Conservation (phyloP, 1,139 yeast species). For the Saccharomyces hybrid region DNA sequence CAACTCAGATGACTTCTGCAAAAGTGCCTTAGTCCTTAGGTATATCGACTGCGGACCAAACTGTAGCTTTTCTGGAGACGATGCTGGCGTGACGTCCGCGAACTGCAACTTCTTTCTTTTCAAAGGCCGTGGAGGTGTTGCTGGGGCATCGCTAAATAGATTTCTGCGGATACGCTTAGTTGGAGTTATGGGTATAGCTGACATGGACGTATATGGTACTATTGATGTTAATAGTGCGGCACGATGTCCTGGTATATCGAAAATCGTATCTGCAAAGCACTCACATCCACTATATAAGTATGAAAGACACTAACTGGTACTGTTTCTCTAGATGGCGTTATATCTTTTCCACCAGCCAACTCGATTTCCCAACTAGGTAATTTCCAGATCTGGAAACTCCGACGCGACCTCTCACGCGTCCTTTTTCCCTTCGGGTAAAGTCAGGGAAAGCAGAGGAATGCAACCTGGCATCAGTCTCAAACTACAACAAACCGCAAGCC, state of each 20-base stretch:
- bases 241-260: not conserved
- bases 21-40: constrained; percentile 24
- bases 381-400: not conserved
- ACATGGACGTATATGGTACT: not conserved
- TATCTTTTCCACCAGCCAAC: not conserved
- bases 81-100: constrained; percentile 3
- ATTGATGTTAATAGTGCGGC: not conserved
- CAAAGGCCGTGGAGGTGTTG: constrained; percentile 1
- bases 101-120: constrained; percentile 1
- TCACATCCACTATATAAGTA: not conserved
- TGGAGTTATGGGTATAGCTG: not conserved
- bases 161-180: not conserved
- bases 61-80: constrained; percentile 19
- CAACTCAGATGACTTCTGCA: constrained; percentile 26
- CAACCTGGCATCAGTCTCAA: not conserved
- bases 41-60: constrained; percentile 23
- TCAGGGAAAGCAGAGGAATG: not conserved
- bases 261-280: not conserved
- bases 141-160: not conserved
- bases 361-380: not conserved
- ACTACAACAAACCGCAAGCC: not conserved
- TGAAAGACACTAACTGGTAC: not conserved
- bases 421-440: not conserved
- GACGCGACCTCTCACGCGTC: not conserved
- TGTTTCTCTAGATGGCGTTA: not conserved